These are phyloP conservation scores for Coemansia sp. DNA, from an alignment of 192 early-diverging fungal species.

Conservation along the genomic window DNA sequence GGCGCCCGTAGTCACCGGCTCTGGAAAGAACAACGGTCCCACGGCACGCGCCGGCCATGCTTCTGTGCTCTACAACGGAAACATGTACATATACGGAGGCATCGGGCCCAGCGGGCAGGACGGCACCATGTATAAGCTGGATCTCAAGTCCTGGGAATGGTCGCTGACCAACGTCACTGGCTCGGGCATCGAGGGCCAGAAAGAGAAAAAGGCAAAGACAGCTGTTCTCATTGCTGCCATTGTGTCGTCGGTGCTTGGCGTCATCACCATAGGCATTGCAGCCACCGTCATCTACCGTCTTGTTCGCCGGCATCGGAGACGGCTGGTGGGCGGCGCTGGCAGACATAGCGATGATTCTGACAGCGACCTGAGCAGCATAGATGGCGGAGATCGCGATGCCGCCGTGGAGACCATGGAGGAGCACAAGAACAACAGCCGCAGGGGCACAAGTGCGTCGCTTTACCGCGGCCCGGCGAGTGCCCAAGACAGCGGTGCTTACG, in stretches of 20 bases:
- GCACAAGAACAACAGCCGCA: constrained; percentile 6
- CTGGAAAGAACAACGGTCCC: constrained; percentile 43
- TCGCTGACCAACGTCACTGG: constrained; percentile 46
- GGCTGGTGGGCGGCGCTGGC: neutral
- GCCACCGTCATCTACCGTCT: constrained; percentile 44
- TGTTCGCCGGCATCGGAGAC: constrained; percentile 25
- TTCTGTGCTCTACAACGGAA: constrained; percentile 56
- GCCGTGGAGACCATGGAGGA: neutral
- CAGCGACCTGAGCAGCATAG: constrained; percentile 18
- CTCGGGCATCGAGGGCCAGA: constrained; percentile 12
- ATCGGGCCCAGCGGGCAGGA: constrained; percentile 57
- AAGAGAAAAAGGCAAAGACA: constrained; percentile 27
- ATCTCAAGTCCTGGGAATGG: constrained; percentile 62
- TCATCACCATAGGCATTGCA: constrained; percentile 47
- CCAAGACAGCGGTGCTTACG: neutral
- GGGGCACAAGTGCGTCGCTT: neutral
- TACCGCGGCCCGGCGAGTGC: neutral
- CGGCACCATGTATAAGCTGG: constrained; percentile 63
- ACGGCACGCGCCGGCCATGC: constrained; percentile 63
- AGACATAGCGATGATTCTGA: neutral
- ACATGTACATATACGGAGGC: constrained; percentile 71
- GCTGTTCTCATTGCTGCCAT: constrained; percentile 53
- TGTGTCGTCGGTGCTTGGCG: constrained; percentile 47
- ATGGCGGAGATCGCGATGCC: neutral
- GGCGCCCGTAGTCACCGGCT: constrained; percentile 34